Conservation (phyloP, 2,329 filamentous ascomycete species). For the Chaetomiaceae sp. region DNA sequence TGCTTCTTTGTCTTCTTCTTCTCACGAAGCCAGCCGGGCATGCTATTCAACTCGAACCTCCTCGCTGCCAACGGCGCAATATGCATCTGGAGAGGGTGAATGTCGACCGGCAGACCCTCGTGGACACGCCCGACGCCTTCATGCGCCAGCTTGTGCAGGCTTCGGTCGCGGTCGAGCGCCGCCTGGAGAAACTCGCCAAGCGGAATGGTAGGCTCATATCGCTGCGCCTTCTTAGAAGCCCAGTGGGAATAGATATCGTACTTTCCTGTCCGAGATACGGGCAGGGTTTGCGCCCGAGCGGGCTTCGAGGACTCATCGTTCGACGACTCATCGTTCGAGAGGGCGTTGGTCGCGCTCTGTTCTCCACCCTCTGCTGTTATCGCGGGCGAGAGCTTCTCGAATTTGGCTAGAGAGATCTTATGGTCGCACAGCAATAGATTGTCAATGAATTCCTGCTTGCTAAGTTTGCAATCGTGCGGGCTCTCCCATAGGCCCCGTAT, state of each 20-base stretch:
- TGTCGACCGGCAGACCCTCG: not conserved
- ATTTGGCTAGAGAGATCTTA: not conserved
- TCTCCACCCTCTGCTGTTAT: not conserved
- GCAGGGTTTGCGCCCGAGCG: not conserved
- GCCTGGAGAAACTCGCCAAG: constrained; percentile 7
- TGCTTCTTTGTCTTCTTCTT: no score
- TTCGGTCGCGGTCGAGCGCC: constrained; percentile 11
- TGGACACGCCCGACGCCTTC: no score
- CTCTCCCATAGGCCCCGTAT: constrained; percentile 7
- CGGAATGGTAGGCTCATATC: not conserved
- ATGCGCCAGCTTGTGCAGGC: not conserved
- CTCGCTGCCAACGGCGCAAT: not conserved
- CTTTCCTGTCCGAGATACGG: not conserved
- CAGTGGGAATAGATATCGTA: constrained; percentile 1
- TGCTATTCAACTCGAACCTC: not conserved
- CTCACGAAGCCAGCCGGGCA: not conserved
- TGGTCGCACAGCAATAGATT: constrained; percentile 2
- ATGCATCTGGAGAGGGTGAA: not conserved
- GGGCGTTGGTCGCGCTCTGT: not conserved
- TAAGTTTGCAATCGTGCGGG: not conserved
- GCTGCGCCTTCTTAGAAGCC: not conserved
- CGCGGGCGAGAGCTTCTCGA: not conserved
- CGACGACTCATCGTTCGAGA: not conserved
- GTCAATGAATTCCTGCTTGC: constrained; percentile 1
- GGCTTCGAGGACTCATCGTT: not conserved